Evolutionary conservation across 345 rosid species (phyloP), one percentile per base, ranked within the genome.

Genomic region (Angophora floribunda): DNA sequence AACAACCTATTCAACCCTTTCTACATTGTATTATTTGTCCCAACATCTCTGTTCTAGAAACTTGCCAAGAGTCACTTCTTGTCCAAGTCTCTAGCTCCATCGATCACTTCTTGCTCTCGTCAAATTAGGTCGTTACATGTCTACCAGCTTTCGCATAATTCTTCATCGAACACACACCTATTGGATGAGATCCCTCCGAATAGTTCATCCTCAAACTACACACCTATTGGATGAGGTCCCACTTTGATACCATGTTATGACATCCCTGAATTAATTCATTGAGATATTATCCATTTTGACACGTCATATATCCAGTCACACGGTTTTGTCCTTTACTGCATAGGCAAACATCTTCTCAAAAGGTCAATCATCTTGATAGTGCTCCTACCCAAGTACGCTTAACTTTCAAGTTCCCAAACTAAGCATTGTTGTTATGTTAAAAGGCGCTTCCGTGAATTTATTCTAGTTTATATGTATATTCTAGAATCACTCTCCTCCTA

Each of bases 401-500:
- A 6, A 7, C 50, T 49, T 49, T 49, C 9, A 9, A 49, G 50
- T 49, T 49, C 50, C 9, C 2, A 49, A 49, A 8, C 50, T 49
- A 49, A 7, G 50, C 50, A 49, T 50, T 50, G 13, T 4, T 3
- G 10, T 24, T 57, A 57, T 4, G 26, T 57, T 0, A 57, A 57
- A 57, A 57, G 10, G 6, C 0, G 1, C 63, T 21, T 57, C 0
- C 1, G 0, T 24, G 65, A 24, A 5, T 24, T 57, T 2, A 57
- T 57, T 57, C 0, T 0, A 24, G 0, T 2, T 57, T 57, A 0
- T 2, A 4, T 22, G 24, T 57, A 57, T 57, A 24, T 57, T 9
- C 0, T 13, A 55, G 0, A 57, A 24, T 57, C 0, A 2, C 65
- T 24, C n/a, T 24, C 0, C 5, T 3, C 0, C 11, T 57, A 57